These are phyloP conservation scores for Cytospora chrysosperma DNA, from an alignment of 2,329 filamentous ascomycete genomes.

Conservation along the genomic window DNA sequence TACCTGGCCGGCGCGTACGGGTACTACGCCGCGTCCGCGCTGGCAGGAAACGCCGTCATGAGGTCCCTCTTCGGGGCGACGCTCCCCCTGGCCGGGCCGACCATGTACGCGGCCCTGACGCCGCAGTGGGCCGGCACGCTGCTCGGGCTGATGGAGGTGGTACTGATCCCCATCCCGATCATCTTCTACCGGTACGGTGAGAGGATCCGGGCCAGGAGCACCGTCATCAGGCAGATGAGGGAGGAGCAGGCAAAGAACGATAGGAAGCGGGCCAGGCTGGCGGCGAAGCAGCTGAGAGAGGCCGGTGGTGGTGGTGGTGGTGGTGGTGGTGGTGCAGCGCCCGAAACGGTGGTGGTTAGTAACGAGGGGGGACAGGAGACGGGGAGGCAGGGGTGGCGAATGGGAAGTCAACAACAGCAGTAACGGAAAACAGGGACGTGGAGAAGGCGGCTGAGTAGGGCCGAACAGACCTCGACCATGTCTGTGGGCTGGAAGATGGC, in stretches of 20 bases:
- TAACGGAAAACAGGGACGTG: slow-evolving; percentile 9
- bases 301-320: too few relatives aligned
- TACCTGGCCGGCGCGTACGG: slow-evolving; percentile 75
- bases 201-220: slow-evolving; percentile 46
- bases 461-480: background rate
- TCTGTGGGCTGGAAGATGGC: background rate
- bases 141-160: slow-evolving; percentile 66
- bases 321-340: too few relatives aligned
- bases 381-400: background rate
- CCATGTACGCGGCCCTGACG: slow-evolving; percentile 66
- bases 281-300: slow-evolving; percentile 24
- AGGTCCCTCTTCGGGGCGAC: slow-evolving; percentile 67
- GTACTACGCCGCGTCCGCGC: slow-evolving; percentile 72
- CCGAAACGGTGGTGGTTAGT: background rate
- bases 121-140: slow-evolving; percentile 74
- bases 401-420: background rate
- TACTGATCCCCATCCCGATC: slow-evolving; percentile 72
- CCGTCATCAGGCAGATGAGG: slow-evolving; percentile 43
- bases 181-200: slow-evolving; percentile 64
- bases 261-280: slow-evolving; percentile 30
- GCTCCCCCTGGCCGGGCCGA: slow-evolving; percentile 67
- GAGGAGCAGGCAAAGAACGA: slow-evolving; percentile 40
- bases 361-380: background rate
- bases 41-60: slow-evolving; percentile 73
- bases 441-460: slow-evolving; percentile 18